These are phyloP conservation scores for Besnoitia besnoiti DNA, from an alignment of 169 alveolate genomes.

Conservation along the genomic window DNA sequence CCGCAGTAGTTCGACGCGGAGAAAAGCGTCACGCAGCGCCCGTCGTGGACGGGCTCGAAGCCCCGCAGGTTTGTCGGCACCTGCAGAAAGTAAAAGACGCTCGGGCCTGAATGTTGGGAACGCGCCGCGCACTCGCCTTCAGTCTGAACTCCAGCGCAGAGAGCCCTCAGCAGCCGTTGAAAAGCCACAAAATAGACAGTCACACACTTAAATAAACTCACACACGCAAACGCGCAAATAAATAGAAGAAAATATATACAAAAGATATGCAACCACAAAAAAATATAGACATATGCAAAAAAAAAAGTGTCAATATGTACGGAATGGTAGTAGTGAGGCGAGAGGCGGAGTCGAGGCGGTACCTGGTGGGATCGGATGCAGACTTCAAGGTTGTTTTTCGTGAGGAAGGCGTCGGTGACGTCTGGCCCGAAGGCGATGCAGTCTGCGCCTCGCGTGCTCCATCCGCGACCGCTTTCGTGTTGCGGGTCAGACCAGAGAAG, in stretches of 20 bases:
- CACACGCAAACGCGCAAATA: background rate
- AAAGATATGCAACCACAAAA: no score
- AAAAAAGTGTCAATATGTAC: no score
- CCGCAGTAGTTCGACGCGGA: constrained; percentile 93
- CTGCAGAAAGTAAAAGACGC: constrained; percentile 22
- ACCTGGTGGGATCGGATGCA: constrained; percentile 92
- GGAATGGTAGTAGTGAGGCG: no score
- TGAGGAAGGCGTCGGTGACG: constrained; percentile 86
- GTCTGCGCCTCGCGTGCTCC: constrained; percentile 88
- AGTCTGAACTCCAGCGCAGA: background rate
- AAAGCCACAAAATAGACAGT: background rate
- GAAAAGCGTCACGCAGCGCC: constrained; percentile 88
- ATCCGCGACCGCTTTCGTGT: constrained; percentile 82
- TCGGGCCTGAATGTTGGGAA: no score
- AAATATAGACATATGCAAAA: background rate
- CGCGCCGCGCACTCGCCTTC: constrained; percentile 20
- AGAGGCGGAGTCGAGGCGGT: no score
- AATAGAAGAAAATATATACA: background rate
- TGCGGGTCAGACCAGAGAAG: constrained; percentile 93
- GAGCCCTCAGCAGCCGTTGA: background rate
- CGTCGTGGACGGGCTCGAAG: constrained; percentile 87
- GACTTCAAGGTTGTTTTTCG: constrained; percentile 84
- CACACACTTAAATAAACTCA: background rate
- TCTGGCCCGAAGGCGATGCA: constrained; percentile 93
- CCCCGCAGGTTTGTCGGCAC: constrained; percentile 88